phyloP scores from a whole-genome alignment of 345 rosid genomes.

The Populus euphratica region DNA sequence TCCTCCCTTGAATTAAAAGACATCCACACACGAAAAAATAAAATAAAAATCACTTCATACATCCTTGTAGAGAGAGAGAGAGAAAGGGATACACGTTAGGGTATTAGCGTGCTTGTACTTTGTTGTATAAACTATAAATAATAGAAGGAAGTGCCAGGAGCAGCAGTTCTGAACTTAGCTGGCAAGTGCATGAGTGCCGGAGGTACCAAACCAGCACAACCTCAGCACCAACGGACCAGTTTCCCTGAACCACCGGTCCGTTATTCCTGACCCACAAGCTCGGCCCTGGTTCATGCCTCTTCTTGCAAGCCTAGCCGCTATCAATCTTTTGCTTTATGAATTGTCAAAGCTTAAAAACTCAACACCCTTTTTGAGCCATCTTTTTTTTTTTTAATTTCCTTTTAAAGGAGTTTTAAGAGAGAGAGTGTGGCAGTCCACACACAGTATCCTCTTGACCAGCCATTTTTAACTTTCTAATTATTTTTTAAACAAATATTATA shows the following conservation, averaged over 20 bases:
- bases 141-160: background rate
- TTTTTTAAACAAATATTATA: background rate
- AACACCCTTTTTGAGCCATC: background rate
- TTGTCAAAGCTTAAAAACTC: slow-evolving; percentile 21
- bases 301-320: background rate
- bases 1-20: background rate
- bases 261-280: background rate
- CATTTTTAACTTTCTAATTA: background rate
- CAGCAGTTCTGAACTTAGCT: slow-evolving; percentile 16
- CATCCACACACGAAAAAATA: background rate
- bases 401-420: background rate
- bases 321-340: slow-evolving; percentile 6
- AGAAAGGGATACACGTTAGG: no score
- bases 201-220: background rate
- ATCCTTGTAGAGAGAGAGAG: background rate
- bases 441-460: background rate
- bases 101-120: background rate
- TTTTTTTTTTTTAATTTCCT: background rate
- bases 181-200: slow-evolving; percentile 17
- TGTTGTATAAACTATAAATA: background rate
- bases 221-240: background rate
- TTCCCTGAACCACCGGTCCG: background rate
- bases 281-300: background rate
- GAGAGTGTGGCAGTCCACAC: background rate
- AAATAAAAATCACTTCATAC: background rate